Evolutionary conservation across 2,329 filamentous ascomycete species (phyloP).

Genomic region (Colletotrichum musae): DNA sequence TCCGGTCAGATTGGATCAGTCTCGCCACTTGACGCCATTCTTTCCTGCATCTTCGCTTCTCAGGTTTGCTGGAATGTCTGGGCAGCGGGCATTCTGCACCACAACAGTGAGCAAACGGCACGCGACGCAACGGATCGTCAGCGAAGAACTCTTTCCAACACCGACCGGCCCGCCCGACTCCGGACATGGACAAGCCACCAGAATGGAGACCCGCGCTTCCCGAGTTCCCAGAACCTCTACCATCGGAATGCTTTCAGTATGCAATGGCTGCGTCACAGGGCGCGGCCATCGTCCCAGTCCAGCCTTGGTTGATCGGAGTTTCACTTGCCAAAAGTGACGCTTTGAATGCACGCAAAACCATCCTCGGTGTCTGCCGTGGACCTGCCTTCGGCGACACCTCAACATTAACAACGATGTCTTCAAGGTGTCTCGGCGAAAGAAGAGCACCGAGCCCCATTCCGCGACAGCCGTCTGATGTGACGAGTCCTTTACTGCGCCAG

Average conservation of each 20-base stretch:
- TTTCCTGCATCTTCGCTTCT: slow-evolving; percentile 7
- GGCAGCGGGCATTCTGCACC: neutral
- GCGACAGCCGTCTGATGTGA: neutral
- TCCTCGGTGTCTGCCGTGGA: slow-evolving; percentile 7
- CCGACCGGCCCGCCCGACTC: slow-evolving; percentile 15
- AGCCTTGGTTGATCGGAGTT: slow-evolving; percentile 25
- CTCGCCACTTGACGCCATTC: slow-evolving; percentile 27
- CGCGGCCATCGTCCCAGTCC: slow-evolving; percentile 15
- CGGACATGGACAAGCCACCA: slow-evolving; percentile 30
- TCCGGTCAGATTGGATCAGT: slow-evolving; percentile 12
- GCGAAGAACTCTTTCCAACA: slow-evolving; percentile 15
- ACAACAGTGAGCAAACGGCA: slow-evolving; percentile 1
- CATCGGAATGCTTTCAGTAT: slow-evolving; percentile 17
- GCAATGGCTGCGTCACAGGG: slow-evolving; percentile 36
- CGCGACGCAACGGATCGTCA: slow-evolving; percentile 19
- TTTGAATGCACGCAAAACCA: slow-evolving; percentile 31
- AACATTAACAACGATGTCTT: neutral
- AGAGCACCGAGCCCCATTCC: neutral
- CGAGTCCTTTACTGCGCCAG: neutral
- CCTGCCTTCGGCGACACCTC: neutral
- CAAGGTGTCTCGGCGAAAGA: slow-evolving; percentile 14
- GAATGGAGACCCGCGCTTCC: slow-evolving; percentile 19
- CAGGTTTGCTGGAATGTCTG: slow-evolving; percentile 16
- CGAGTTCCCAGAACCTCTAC: slow-evolving; percentile 7
- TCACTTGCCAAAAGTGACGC: slow-evolving; percentile 33